Percentiles rank a stretch among this genome's conserved stretches.
Evolutionary conservation across 306 rosid genomes (phyloP).

Genomic region (Quercus engelmannii): DNA sequence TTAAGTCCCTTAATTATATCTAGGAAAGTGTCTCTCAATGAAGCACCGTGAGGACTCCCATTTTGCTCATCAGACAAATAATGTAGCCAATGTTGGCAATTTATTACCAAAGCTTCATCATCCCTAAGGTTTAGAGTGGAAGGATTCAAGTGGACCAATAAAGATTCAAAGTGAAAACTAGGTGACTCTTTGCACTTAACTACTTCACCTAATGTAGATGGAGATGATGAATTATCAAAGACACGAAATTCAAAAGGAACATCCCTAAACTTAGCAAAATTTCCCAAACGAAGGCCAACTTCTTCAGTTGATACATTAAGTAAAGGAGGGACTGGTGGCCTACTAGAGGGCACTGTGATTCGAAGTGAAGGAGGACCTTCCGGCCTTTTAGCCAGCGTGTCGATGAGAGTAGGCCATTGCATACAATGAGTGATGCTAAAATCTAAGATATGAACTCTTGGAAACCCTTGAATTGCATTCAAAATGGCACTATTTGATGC

Average conservation of each 20-base stretch:
- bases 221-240: constrained; percentile 22
- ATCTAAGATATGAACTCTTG: constrained; percentile 72
- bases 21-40: constrained; percentile 57
- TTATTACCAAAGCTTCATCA: constrained; percentile 84
- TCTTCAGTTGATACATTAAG: constrained; percentile 67
- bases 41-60: constrained; percentile 20
- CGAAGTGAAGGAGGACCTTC: constrained; percentile 81
- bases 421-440: constrained; percentile 86
- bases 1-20: constrained; percentile 48
- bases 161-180: constrained; percentile 38
- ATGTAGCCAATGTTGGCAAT: constrained; percentile 80
- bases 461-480: constrained; percentile 59
- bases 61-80: constrained; percentile 50
- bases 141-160: constrained; percentile 57
- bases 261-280: constrained; percentile 65
- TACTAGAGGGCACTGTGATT: constrained; percentile 65
- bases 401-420: constrained; percentile 99
- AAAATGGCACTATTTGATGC: constrained; percentile 76
- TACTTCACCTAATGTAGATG: constrained; percentile 6
- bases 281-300: constrained; percentile 70
- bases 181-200: constrained; percentile 22
- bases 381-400: constrained; percentile 65
- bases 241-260: constrained; percentile 77
- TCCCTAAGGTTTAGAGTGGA: constrained; percentile 50
- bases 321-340: constrained; percentile 79